Evolutionary conservation across 1,284 basidiomycete genomes (phyloP).

Genomic region (Grifola frondosa): DNA sequence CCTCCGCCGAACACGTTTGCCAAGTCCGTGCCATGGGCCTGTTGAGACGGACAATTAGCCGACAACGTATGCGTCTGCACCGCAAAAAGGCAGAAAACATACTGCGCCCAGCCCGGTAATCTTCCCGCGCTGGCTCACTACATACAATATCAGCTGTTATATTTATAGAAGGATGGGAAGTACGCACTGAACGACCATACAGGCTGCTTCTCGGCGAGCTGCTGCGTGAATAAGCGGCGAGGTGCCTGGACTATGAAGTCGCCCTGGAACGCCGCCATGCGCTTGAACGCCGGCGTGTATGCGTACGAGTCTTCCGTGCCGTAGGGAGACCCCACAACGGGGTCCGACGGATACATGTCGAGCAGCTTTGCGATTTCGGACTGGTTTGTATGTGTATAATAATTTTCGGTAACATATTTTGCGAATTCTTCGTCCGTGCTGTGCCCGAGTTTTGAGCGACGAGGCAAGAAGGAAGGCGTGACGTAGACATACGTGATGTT

Average conservation of each 20-base stretch:
- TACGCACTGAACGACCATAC: conserved; percentile 47
- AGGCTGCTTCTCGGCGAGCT: conserved; percentile 41
- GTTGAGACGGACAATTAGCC: background rate
- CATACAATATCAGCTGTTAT: background rate
- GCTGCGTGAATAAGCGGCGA: conserved; percentile 29
- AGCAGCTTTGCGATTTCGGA: conserved; percentile 4
- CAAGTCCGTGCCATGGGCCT: conserved; percentile 15
- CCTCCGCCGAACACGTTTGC: conserved; percentile 15
- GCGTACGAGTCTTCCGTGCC: conserved; percentile 42
- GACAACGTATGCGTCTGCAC: conserved; percentile 17
- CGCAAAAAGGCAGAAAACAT: conserved; percentile 9
- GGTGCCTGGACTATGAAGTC: conserved; percentile 51
- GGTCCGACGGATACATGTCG: conserved; percentile 38
- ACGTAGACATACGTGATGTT: conserved; percentile 20
- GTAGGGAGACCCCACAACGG: conserved; percentile 49
- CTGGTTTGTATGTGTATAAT: conserved; percentile 3
- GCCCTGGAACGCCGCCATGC: conserved; percentile 47
- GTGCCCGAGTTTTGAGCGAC: background rate
- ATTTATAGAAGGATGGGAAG: too few relatives aligned
- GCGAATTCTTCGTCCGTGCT: conserved; percentile 19
- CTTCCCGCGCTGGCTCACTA: conserved; percentile 46
- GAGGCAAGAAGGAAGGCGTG: too few relatives aligned
- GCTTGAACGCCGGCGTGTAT: conserved; percentile 49
- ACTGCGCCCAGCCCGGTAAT: conserved; percentile 44
- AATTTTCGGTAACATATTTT: conserved; percentile 14